Evolutionary conservation across 2,329 filamentous ascomycete genomes (phyloP).

Genomic region (Ilyonectria sp.): DNA sequence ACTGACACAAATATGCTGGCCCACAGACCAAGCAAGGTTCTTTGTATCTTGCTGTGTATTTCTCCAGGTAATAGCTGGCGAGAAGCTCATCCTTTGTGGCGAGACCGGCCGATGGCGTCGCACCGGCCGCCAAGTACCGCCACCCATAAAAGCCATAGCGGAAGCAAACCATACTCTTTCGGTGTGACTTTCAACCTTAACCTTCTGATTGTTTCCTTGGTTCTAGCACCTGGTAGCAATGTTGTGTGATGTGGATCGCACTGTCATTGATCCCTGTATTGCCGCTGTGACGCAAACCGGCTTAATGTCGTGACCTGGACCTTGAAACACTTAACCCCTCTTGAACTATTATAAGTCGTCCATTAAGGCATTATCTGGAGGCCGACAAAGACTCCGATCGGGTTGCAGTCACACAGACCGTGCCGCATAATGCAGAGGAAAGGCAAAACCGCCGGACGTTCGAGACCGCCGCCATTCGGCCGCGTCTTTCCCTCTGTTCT

Average conservation of each 20-base stretch:
- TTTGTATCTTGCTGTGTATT: too few relatives aligned
- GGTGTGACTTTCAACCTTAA: conserved; percentile 1
- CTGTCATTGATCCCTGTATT: neutral
- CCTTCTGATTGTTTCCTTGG: neutral
- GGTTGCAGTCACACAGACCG: neutral
- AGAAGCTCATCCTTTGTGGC: neutral
- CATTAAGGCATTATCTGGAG: neutral
- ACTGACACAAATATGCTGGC: too few relatives aligned
- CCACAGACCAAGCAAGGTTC: too few relatives aligned
- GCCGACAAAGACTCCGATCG: neutral
- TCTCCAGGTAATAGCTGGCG: too few relatives aligned
- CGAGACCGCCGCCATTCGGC: neutral
- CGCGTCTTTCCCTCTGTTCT: too few relatives aligned
- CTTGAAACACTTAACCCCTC: neutral
- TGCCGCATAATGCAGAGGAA: neutral
- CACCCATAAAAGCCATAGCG: neutral
- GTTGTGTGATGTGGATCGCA: neutral
- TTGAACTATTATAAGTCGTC: neutral
- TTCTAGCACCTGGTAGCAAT: neutral
- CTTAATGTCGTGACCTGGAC: neutral
- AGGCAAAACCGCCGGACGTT: neutral
- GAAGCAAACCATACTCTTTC: conserved; percentile 2
- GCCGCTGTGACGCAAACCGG: neutral
- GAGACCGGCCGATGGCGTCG: neutral
- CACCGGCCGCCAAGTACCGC: neutral